Conservation (phyloP, 208 protist species). For the Crithidia acanthocephali region DNA sequence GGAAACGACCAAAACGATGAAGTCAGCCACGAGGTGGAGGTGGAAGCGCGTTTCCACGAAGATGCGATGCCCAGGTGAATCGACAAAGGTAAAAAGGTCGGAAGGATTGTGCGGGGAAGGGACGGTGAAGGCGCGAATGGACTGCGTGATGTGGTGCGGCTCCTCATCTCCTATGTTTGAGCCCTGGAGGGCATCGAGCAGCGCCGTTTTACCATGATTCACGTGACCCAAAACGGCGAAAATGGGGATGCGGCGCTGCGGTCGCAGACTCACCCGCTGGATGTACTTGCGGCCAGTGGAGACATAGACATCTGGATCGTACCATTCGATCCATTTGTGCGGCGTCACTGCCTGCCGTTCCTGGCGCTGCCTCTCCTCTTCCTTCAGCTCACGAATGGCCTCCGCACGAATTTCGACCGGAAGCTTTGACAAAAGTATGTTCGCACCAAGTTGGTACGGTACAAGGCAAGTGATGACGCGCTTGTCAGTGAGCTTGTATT, state of each 20-base stretch:
- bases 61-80: conserved; percentile 88
- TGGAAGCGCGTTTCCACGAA: conserved; percentile 87
- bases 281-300: conserved; percentile 73
- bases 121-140: conserved; percentile 73
- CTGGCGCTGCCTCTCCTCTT: conserved; percentile 45
- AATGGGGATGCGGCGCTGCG: conserved; percentile 65
- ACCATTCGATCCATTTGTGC: conserved; percentile 76
- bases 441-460: conserved; percentile 82
- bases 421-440: conserved; percentile 83
- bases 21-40: conserved; percentile 73
- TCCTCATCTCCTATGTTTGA: conserved; percentile 59
- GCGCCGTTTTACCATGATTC: conserved; percentile 91
- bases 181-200: conserved; percentile 80
- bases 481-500: conserved; percentile 65
- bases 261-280: conserved; percentile 34
- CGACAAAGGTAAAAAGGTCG: conserved; percentile 81
- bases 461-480: conserved; percentile 85
- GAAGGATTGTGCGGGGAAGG: conserved; percentile 12
- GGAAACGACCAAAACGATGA: conserved; percentile 81
- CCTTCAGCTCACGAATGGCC: conserved; percentile 59
- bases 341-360: not conserved
- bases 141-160: conserved; percentile 81
- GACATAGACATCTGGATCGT: conserved; percentile 84
- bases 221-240: conserved; percentile 84
- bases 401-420: conserved; percentile 48